Base-by-base conservation (phyloP, 306 rosid genomes). In the Vigna angularis region DNA sequence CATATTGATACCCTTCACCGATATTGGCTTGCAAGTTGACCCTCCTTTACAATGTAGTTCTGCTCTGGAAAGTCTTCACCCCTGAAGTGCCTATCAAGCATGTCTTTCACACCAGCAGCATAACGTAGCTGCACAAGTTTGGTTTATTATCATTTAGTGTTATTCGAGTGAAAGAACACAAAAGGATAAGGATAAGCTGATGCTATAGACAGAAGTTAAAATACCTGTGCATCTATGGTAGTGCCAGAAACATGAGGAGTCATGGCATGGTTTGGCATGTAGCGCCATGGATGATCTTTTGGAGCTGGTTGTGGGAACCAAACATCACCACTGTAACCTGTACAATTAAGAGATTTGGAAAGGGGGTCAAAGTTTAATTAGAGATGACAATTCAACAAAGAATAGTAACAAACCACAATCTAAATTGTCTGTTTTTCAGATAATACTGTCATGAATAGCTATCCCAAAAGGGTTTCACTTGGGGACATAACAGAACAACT, bases 271-370 rank as follows among this genome's bases (percentile, higher is more conserved):
- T 95, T 95, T 20, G 98, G 97, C 98, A 95, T 95, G 86, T 89
- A 83, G 56, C 99, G 99, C 99, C 99, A 95, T 70, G 99, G 99
- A 72, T 95, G 99, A 82, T 95, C 99, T 84, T 95, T 93, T 9
- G 99, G 99, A 73, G 99, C 97, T 55, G 99, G 99, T 77, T 95
- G 99, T 26, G 96, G 97, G 61, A 70, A 32, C 99, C 99, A 93
- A 70, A 95, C 98, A 85, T 95, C 98, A 6, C 98, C 98, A 69
- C 98, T 78, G 75, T 95, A 95, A 57, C 98, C 98, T 95, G 79
- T 42, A 79, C 15, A 75, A 75, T 59, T 26, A 50, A 28, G 76
- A 64, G 18, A 11, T 30, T 62, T 45, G 26, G 57, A 72, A 56
- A 28, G 56, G 20, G 14, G 44, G 9, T 36, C 47, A 18, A 34